Conservation (phyloP, 78 protist genomes). For the Polysphondylium violaceum region DNA sequence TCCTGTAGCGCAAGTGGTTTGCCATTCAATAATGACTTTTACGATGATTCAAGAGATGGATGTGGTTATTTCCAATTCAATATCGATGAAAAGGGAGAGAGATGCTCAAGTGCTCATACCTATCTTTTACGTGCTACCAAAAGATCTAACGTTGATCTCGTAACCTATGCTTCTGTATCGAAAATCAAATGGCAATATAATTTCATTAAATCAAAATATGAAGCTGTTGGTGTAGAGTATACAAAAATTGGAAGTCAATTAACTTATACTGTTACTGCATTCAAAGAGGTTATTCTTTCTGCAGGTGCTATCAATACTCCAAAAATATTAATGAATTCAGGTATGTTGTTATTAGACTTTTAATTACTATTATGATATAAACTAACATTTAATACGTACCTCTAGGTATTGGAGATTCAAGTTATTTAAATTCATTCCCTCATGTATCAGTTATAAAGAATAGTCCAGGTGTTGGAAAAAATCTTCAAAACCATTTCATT, state of each 20-base stretch:
- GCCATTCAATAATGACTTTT: conserved; percentile 39
- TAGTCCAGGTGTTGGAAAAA: conserved; percentile 60
- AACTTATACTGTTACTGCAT: not conserved
- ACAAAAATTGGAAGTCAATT: not conserved
- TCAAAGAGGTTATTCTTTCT: conserved; percentile 50
- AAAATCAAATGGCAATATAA: conserved; percentile 21
- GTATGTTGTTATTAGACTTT: no score
- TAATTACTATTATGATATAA: no score
- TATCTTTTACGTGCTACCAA: conserved; percentile 5
- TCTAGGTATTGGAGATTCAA: conserved; percentile 62
- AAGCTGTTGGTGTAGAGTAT: conserved; percentile 6
- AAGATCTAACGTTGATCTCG: not conserved
- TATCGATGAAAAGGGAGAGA: conserved; percentile 39
- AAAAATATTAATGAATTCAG: conserved; percentile 52
- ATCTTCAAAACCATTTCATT: conserved; percentile 57
- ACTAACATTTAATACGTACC: no score
- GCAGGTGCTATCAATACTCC: conserved; percentile 82
- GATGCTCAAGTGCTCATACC: conserved; percentile 46
- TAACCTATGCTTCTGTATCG: conserved; percentile 8
- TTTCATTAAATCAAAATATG: not conserved
- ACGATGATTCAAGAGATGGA: conserved; percentile 17
- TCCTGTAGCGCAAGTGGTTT: conserved; percentile 34
- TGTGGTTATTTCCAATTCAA: conserved; percentile 69
- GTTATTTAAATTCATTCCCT: no score
- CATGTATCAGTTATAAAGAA: no score